Percentiles rank a stretch among this genome's conserved stretches.
Evolutionary conservation across 1,139 yeast species (phyloP).

Genomic region (Keqinozyma sinolaborantium): DNA sequence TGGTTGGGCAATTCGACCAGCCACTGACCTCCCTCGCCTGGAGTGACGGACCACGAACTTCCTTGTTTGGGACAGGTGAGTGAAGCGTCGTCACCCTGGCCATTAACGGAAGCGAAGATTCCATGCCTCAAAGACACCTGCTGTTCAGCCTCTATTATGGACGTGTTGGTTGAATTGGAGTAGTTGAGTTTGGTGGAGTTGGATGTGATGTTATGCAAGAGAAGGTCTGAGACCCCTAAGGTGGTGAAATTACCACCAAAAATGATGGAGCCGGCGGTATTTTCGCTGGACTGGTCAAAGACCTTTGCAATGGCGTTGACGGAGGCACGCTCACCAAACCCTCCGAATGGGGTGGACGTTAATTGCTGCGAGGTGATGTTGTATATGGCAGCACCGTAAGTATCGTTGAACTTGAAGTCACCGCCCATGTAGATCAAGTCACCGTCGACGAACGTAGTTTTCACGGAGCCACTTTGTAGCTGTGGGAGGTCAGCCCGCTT

Average conservation of each 20-base stretch:
- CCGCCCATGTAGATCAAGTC: conserved; percentile 79
- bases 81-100: conserved; percentile 36
- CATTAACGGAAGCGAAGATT: conserved; percentile 50
- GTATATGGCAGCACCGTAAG: conserved; percentile 68
- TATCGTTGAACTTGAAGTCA: conserved; percentile 50
- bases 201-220: conserved; percentile 27
- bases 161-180: conserved; percentile 27
- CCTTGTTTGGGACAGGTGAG: conserved; percentile 56
- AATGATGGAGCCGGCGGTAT: conserved; percentile 44
- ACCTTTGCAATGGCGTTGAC: conserved; percentile 65
- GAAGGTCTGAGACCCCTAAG: conserved; percentile 52
- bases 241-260: conserved; percentile 78
- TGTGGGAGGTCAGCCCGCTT: conserved; percentile 20
- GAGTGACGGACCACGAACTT: conserved; percentile 54
- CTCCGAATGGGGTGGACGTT: conserved; percentile 62
- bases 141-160: conserved; percentile 59
- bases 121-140: conserved; percentile 65
- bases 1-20: conserved; percentile 56
- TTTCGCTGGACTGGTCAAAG: conserved; percentile 15
- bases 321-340: conserved; percentile 61
- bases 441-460: conserved; percentile 44
- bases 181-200: conserved; percentile 21
- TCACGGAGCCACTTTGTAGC: conserved; percentile 47
- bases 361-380: conserved; percentile 44
- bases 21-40: conserved; percentile 63